A percentile compares a stretch with the other conserved stretches of the same genome.
Conservation (phyloP, 2,329 filamentous ascomycete species). For the Elsinoe perseae region DNA sequence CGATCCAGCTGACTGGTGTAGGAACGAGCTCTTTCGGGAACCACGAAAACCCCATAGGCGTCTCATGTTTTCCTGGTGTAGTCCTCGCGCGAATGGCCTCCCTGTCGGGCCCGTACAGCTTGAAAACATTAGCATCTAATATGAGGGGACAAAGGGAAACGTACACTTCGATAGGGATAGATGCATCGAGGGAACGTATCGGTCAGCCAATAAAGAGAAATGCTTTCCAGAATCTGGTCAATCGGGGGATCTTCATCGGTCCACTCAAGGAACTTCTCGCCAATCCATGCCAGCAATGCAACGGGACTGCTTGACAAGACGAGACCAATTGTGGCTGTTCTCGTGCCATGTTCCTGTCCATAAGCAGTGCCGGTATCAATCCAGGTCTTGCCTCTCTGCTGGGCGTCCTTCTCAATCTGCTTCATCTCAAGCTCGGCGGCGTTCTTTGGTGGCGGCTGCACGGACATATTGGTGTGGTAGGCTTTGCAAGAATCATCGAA, state of each 20-base stretch:
- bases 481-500: conserved; percentile 40
- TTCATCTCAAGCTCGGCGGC: conserved; percentile 22
- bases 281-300: conserved; percentile 51
- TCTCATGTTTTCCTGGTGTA: conserved; percentile 7
- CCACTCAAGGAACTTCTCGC: conserved; percentile 52
- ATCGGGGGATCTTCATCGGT: conserved; percentile 38
- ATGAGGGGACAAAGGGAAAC: background rate
- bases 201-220: conserved; percentile 51
- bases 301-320: conserved; percentile 48
- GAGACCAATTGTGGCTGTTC: conserved; percentile 50
- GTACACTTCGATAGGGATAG: conserved; percentile 40
- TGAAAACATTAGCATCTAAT: background rate
- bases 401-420: conserved; percentile 32
- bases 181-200: conserved; percentile 33
- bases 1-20: conserved; percentile 32
- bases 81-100: background rate
- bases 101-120: conserved; percentile 13
- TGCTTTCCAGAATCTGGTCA: conserved; percentile 40
- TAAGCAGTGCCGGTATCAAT: conserved; percentile 42
- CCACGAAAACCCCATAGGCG: conserved; percentile 38
- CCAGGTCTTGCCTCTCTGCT: conserved; percentile 37
- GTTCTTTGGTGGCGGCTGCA: conserved; percentile 23
- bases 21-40: conserved; percentile 38
- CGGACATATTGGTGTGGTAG: conserved; percentile 23
- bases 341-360: conserved; percentile 45